Conservation (phyloP, 257 asterid genomes). For the Solanum bukasovii region DNA sequence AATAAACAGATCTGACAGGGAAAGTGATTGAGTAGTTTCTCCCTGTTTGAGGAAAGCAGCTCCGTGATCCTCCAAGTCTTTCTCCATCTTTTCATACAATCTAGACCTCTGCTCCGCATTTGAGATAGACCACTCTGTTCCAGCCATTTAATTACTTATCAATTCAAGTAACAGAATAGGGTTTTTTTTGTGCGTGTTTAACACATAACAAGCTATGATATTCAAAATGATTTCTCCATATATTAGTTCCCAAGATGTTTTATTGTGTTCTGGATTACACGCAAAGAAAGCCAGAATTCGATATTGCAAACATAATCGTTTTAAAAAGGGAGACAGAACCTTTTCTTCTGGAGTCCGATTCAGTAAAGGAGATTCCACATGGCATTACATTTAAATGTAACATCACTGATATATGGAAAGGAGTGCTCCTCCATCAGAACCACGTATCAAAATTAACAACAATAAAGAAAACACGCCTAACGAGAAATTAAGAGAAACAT, state of each 20-base stretch:
- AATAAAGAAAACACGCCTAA: background rate
- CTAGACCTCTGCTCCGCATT: conserved; percentile 53
- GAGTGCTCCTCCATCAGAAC: background rate
- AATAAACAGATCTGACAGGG: conserved; percentile 71
- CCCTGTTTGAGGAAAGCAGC: conserved; percentile 77
- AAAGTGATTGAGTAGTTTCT: conserved; percentile 81
- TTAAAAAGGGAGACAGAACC: background rate
- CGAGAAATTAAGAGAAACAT: background rate
- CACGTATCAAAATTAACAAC: background rate
- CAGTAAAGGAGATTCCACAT: background rate
- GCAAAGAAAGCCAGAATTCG: background rate
- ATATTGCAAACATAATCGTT: background rate
- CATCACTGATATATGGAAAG: background rate
- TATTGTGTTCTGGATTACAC: background rate
- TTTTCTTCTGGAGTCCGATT: background rate
- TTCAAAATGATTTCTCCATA: background rate
- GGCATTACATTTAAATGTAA: background rate
- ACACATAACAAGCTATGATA: background rate
- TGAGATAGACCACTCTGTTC: conserved; percentile 32
- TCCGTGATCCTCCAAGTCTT: conserved; percentile 75
- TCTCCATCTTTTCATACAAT: conserved; percentile 62
- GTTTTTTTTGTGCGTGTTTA: background rate
- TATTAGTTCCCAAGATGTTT: background rate
- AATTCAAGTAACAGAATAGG: background rate
- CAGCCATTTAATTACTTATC: conserved; percentile 8